These are phyloP conservation scores for Calonectria pseudoturangicola DNA, from an alignment of 2,329 filamentous ascomycete genomes.

Conservation along the genomic window DNA sequence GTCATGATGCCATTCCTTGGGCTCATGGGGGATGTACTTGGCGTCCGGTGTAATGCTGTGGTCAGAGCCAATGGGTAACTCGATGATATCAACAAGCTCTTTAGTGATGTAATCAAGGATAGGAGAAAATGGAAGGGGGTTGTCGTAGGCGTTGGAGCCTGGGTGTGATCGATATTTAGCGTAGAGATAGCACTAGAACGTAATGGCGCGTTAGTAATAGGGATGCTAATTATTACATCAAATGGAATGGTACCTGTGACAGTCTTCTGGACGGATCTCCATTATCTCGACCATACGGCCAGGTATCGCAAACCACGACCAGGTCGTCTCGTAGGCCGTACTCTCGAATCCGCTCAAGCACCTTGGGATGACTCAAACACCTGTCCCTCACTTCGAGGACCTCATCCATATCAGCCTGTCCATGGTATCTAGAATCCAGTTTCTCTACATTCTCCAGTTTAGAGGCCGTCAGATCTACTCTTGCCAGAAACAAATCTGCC, in stretches of 20 bases:
- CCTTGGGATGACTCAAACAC: constrained; percentile 18
- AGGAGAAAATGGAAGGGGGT: constrained; percentile 40
- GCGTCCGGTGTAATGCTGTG: constrained; percentile 17
- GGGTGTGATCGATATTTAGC: constrained; percentile 11
- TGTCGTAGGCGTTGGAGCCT: constrained; percentile 45
- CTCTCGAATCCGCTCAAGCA: constrained; percentile 7
- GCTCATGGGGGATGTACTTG: constrained; percentile 23
- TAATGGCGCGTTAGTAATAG: not conserved
- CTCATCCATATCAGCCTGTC: constrained; percentile 30
- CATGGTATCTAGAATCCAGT: not conserved
- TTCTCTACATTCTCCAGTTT: not conserved
- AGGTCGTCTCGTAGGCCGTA: constrained; percentile 13
- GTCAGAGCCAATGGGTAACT: constrained; percentile 37
- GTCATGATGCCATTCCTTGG: constrained; percentile 69
- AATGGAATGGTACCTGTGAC: not conserved
- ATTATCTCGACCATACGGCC: constrained; percentile 21
- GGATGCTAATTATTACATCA: too few species aligned
- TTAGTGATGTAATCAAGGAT: constrained; percentile 43
- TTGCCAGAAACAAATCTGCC: not conserved
- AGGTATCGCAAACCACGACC: constrained; percentile 23
- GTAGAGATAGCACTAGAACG: constrained; percentile 10
- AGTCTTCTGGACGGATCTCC: not conserved
- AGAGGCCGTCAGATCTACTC: not conserved
- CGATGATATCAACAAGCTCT: constrained; percentile 38
- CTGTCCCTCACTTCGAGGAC: constrained; percentile 25